A percentile compares a stretch with the other conserved stretches of the same genome.
Evolutionary conservation across 768 basidiomycete species (phyloP).

Genomic region (Xerocomus brunneocitrinus): DNA sequence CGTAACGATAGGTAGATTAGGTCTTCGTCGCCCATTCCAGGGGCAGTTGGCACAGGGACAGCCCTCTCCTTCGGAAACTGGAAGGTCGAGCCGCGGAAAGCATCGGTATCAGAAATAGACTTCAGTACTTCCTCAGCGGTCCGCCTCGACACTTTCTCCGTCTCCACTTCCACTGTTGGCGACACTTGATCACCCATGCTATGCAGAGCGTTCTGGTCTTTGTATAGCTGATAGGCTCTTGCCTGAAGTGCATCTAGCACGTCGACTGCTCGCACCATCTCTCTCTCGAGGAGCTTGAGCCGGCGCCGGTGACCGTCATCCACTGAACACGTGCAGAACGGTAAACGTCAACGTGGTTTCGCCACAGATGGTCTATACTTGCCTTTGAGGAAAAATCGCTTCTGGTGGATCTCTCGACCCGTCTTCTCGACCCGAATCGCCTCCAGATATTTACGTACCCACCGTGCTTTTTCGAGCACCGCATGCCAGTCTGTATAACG

Average conservation of each 20-base stretch:
- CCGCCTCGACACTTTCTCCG: neutral
- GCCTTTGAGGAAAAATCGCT: slow-evolving; percentile 33
- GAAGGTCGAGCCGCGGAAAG: neutral
- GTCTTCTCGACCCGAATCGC: slow-evolving; percentile 30
- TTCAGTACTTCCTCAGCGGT: slow-evolving; percentile 1
- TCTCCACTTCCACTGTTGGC: neutral
- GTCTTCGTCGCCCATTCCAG: slow-evolving; percentile 12
- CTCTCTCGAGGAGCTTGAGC: slow-evolving; percentile 24
- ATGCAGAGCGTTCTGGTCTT: slow-evolving; percentile 1
- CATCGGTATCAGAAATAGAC: neutral
- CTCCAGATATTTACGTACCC: slow-evolving; percentile 28
- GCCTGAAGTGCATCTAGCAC: slow-evolving; percentile 16
- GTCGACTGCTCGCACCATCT: slow-evolving; percentile 26
- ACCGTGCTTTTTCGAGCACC: slow-evolving; percentile 18
- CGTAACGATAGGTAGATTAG: slow-evolving; percentile 12
- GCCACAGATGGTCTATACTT: neutral
- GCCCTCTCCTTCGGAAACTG: neutral
- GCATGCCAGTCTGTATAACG: slow-evolving; percentile 8
- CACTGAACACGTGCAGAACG: slow-evolving; percentile 10
- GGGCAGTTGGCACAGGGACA: neutral
- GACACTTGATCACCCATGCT: neutral
- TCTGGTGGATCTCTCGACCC: slow-evolving; percentile 29
- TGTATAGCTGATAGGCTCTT: slow-evolving; percentile 16
- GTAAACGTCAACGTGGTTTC: neutral
- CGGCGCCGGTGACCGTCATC: slow-evolving; percentile 31